Percentiles rank a stretch among this genome's conserved stretches.
phyloP scores from a whole-genome alignment of 352 stramenopile genomes.

The Phytopythium sindhum region DNA sequence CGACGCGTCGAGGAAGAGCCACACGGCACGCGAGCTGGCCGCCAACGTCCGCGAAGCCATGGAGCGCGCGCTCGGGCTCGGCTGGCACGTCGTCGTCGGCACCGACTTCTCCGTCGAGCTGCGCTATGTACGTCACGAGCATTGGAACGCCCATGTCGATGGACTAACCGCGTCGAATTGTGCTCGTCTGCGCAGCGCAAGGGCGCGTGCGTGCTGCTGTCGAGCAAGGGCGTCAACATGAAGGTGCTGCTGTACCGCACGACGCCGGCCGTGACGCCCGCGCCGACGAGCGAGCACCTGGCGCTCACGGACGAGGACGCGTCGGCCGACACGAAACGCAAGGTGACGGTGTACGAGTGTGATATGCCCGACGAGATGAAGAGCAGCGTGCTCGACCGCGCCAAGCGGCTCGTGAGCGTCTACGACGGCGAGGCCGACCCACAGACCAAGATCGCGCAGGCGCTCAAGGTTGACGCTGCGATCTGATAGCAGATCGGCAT shows the following conservation, averaged over 20 bases:
- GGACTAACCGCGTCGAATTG: slow-evolving; percentile 3
- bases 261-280: slow-evolving; percentile 28
- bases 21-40: slow-evolving; percentile 59
- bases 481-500: background rate
- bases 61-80: slow-evolving; percentile 42
- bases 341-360: slow-evolving; percentile 45
- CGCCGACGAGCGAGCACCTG: slow-evolving; percentile 32
- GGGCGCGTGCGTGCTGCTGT: slow-evolving; percentile 59
- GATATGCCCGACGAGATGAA: slow-evolving; percentile 57
- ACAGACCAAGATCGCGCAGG: slow-evolving; percentile 49
- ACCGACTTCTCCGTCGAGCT: slow-evolving; percentile 72
- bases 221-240: slow-evolving; percentile 55
- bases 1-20: slow-evolving; percentile 46
- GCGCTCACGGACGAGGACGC: slow-evolving; percentile 11
- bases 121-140: slow-evolving; percentile 50
- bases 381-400: slow-evolving; percentile 27
- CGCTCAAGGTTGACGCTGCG: slow-evolving; percentile 40
- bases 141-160: slow-evolving; percentile 4
- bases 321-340: slow-evolving; percentile 24
- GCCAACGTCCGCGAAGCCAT: slow-evolving; percentile 31
- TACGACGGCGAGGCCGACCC: slow-evolving; percentile 30
- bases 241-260: slow-evolving; percentile 77
- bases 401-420: slow-evolving; percentile 38
- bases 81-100: slow-evolving; percentile 71
- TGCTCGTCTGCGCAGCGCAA: slow-evolving; percentile 37